phyloP scores from a whole-genome alignment of 345 rosid genomes.

The Noccaea bulbosa region DNA sequence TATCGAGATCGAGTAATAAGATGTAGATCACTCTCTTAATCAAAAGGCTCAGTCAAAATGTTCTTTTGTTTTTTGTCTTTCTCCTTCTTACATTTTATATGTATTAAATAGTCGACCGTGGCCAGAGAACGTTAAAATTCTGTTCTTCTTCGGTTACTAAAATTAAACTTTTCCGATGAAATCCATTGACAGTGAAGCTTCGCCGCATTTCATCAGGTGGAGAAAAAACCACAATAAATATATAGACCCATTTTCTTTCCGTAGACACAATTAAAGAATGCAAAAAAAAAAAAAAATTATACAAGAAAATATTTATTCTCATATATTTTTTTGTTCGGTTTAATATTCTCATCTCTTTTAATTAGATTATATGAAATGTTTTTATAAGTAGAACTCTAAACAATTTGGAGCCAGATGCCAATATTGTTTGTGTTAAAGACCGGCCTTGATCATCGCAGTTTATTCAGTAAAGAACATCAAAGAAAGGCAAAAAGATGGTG shows the following conservation, averaged over 20 bases:
- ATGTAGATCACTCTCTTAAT: conserved; percentile 3
- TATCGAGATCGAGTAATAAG: conserved; percentile 19
- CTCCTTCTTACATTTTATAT: neutral
- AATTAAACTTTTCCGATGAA: neutral
- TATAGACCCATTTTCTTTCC: no score
- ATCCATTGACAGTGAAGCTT: conserved; percentile 9
- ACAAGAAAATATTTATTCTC: no score
- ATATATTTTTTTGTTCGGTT: no score
- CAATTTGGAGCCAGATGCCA: neutral
- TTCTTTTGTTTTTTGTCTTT: conserved; percentile 20
- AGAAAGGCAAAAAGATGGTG: neutral
- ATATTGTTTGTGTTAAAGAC: neutral
- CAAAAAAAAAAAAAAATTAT: no score
- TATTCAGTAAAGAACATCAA: neutral
- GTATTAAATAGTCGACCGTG: neutral
- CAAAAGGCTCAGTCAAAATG: conserved; percentile 8
- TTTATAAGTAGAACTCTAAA: neutral
- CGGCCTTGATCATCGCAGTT: neutral
- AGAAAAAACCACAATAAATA: neutral
- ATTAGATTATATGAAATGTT: neutral
- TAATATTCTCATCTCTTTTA: neutral
- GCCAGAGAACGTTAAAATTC: conserved; percentile 8
- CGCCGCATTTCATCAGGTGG: neutral
- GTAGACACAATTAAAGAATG: no score
- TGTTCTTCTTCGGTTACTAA: conserved; percentile 4